Percentiles rank a stretch among this genome's conserved stretches.
Evolutionary conservation across 1,284 basidiomycete species (phyloP).

Genomic region (Ganoderma sp.): DNA sequence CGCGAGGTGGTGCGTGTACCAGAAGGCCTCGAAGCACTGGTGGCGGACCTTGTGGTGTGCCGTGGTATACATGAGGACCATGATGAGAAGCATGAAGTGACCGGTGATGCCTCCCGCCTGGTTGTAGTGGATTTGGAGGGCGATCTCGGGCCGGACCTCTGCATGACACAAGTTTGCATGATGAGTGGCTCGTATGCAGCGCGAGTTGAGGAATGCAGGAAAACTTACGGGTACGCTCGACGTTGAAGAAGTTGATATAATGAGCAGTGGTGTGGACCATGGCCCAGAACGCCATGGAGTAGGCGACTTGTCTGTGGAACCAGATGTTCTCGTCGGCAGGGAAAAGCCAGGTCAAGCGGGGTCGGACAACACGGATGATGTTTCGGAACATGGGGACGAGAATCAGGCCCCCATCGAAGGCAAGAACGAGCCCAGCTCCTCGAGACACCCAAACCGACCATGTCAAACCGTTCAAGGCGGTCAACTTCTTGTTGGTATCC

Average conservation of each 20-base stretch:
- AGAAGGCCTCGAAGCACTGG: constrained; percentile 91
- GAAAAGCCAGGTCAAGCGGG: constrained; percentile 76
- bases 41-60: constrained; percentile 83
- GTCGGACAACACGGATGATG: constrained; percentile 79
- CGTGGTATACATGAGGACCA: constrained; percentile 86
- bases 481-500: constrained; percentile 65
- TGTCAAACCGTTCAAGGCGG: constrained; percentile 74
- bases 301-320: constrained; percentile 92
- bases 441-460: constrained; percentile 88
- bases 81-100: constrained; percentile 89
- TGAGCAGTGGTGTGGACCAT: constrained; percentile 89
- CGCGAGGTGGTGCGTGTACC: constrained; percentile 91
- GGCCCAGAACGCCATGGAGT: constrained; percentile 86
- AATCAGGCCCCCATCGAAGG: constrained; percentile 82
- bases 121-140: constrained; percentile 83
- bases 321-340: constrained; percentile 91
- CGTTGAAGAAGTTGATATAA: constrained; percentile 91
- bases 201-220: not conserved
- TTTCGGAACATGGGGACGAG: constrained; percentile 88
- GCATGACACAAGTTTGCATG: constrained; percentile 25
- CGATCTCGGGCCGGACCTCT: constrained; percentile 80
- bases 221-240: constrained; percentile 75
- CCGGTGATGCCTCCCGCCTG: constrained; percentile 88
- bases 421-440: constrained; percentile 86
- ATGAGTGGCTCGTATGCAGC: constrained; percentile 3